Base-by-base conservation (phyloP, 1,139 yeast species). In the Zygosaccharomyces sapae region DNA sequence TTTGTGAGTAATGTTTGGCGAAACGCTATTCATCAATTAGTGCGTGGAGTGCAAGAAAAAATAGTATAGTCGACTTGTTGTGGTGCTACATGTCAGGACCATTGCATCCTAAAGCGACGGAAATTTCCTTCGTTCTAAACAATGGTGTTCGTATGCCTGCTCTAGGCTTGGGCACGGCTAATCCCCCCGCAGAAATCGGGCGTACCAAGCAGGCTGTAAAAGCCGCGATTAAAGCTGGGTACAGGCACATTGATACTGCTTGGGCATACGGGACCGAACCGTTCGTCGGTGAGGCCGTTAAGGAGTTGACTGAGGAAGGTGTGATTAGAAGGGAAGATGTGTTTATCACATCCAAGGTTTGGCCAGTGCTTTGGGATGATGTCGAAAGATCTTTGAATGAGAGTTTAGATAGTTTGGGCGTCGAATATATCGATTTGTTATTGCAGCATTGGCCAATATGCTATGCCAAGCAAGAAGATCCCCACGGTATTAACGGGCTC, bases 381-480 rank as follows among this genome's bases (percentile, higher is more conserved):
- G 71, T 69, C 3, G 66, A 57, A 22, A 55, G 54, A 13, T 72
- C 76, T 0, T 53, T 74, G 29, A 63, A 70, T 25, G 60, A 58
- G 29, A 72, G 76, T 0, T 59, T 74, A 55, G 54, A 62, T 40
- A 67, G 62, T 69, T 61, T 79, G 49, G 77, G 79, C 1, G 43
- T 79, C 39, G 85, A 79, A 22, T 80, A 81, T 53, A 81, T 79
- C 33, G 85, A 81, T 58, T 65, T 80, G 48, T 66, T 75, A 5
- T 69, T 81, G 51, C 83, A 79, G 51, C 86, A 81, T 59, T 81
- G 85, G 85, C 86, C 86, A 4, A 53, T 77, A 12, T 76, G 84
- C 5, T 66, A 75, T 49, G 70, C 75, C 53, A 70, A 61, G 63
- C 68, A 72, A 37, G 68, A 68, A 36, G 76, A 74, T 50, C 63